Evolutionary conservation across 2,329 filamentous ascomycete species (phyloP).

Genomic region (Aspergillus sp.): DNA sequence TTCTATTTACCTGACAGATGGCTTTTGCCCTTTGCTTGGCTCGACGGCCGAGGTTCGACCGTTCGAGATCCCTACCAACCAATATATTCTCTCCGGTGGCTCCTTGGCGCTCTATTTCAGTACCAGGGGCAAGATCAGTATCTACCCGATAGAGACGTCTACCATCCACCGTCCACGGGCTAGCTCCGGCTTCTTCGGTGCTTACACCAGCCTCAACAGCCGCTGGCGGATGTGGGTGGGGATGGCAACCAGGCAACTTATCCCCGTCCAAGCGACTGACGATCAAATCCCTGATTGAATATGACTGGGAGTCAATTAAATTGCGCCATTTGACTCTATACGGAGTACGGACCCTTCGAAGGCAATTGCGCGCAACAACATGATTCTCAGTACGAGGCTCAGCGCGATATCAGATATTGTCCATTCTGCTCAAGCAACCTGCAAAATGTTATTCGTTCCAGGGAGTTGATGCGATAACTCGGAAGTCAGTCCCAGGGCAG

Average conservation of each 20-base stretch:
- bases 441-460: no score
- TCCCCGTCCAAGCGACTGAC: neutral
- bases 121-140: neutral
- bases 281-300: neutral
- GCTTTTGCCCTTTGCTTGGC: no score
- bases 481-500: no score
- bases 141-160: no score
- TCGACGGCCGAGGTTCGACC: neutral
- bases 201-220: neutral
- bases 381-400: no score
- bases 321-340: neutral
- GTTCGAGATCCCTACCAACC: neutral
- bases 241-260: neutral
- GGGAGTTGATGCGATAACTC: no score
- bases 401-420: no score
- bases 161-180: no score
- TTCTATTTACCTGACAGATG: no score
- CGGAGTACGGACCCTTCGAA: neutral
- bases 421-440: no score
- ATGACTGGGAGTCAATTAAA: neutral
- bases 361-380: no score
- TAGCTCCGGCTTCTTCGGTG: neutral
- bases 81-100: neutral
- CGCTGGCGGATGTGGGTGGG: neutral
- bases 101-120: neutral